Base-by-base conservation (phyloP, 169 alveolate species). In the Cryptosporidium sp. region DNA sequence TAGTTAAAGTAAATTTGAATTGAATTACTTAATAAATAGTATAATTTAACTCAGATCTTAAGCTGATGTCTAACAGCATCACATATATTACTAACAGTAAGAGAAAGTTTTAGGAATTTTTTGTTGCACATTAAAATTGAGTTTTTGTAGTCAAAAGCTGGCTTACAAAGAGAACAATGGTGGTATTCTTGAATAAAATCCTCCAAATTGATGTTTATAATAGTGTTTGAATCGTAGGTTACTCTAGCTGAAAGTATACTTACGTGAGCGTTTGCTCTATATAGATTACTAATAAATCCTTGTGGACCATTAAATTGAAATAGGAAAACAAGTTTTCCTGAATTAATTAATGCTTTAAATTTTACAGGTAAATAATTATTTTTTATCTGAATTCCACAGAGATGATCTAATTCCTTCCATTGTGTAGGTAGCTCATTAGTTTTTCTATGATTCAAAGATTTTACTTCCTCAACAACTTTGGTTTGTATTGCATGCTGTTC, bases 231-330 rank as follows among this genome's bases (percentile, higher is more conserved):
- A 3, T 80, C 89, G 45, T 80, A 80, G 16, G 80, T 62, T 65
- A 80, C 55, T 23, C 75, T 59, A 18, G 55, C 59, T 9, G 75
- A 62, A 0, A 41, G 18, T 12, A 29, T 43, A 48, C 89, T 80
- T 23, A 80, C 89, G 23, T 80, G 75, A 61, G 89, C 89, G 23
- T 59, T 62, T 65, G 70, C 37, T 65, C 59, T 80, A 43, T 26
- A 29, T 45, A 80, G 35, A 21, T 80, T 80, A 29, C 62, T 9
- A 59, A 80, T 45, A 10, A 80, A 21, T 21, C 29, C 48, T 4
- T 61, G 4, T 14, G 89, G 59, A 29, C 89, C 70, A n/a, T 80
- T 80, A 29, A 80, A 26, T 23, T 62, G 31, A 45, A 61, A 62
- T 61, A 29, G 45, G 16, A 80, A 59, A 31, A 80, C 65, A 5